Conservation (phyloP, 352 stramenopile species). For the Phytopythium sindhum region DNA sequence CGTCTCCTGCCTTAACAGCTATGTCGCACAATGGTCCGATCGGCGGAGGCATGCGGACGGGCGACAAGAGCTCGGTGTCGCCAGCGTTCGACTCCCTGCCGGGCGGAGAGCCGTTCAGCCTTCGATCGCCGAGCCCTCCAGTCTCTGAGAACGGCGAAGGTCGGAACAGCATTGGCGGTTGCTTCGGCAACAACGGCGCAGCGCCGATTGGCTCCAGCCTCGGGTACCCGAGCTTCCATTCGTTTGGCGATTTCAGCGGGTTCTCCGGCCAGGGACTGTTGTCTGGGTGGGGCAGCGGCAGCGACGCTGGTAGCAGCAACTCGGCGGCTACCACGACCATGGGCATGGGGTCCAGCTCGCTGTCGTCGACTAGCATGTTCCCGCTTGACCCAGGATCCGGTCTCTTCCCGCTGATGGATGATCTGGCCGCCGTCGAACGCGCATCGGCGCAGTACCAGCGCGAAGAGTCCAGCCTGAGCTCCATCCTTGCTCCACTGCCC, state of each 20-base stretch:
- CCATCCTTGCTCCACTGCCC: slow-evolving; percentile 40
- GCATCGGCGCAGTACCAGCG: slow-evolving; percentile 69
- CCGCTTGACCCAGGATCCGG: slow-evolving; percentile 8
- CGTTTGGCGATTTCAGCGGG: slow-evolving; percentile 43
- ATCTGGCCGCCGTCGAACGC: slow-evolving; percentile 69
- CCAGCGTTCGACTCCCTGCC: slow-evolving; percentile 25
- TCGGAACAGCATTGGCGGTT: slow-evolving; percentile 11
- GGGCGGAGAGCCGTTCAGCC: slow-evolving; percentile 21
- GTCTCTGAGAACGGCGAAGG: slow-evolving; percentile 21
- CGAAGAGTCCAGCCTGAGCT: slow-evolving; percentile 67
- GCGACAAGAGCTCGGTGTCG: slow-evolving; percentile 6
- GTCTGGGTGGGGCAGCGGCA: slow-evolving; percentile 48
- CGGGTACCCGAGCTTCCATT: slow-evolving; percentile 62
- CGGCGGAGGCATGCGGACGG: slow-evolving; percentile 11
- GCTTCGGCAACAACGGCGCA: slow-evolving; percentile 16
- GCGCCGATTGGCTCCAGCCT: slow-evolving; percentile 36
- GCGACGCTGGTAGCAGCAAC: not conserved
- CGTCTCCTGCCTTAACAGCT: slow-evolving; percentile 34
- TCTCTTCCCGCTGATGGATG: slow-evolving; percentile 50
- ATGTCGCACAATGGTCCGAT: slow-evolving; percentile 21
- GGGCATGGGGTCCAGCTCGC: not conserved
- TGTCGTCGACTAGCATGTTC: slow-evolving; percentile 2
- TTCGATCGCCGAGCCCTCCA: slow-evolving; percentile 21
- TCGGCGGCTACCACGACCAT: not conserved
- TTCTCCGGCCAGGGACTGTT: slow-evolving; percentile 41